These are phyloP conservation scores for Ashbya aceris DNA, from an alignment of 1,139 yeast genomes.

Conservation along the genomic window DNA sequence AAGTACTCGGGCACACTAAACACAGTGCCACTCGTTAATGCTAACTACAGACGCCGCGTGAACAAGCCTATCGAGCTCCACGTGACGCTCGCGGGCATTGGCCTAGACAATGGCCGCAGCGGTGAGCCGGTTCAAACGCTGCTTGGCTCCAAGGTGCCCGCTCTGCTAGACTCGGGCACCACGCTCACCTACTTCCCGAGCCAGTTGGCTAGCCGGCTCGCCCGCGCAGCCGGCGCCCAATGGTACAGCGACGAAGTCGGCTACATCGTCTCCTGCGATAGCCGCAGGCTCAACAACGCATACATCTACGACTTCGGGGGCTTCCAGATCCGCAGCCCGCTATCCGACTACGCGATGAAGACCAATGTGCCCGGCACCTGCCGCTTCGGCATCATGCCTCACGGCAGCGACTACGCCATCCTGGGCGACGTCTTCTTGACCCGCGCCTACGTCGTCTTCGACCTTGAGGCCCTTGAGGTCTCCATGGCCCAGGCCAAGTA, in stretches of 20 bases:
- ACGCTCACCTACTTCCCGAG: conserved; percentile 37
- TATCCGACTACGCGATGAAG: conserved; percentile 32
- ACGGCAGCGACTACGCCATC: conserved; percentile 30
- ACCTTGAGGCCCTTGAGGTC: conserved; percentile 55
- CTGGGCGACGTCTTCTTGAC: conserved; percentile 72
- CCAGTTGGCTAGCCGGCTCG: conserved; percentile 26
- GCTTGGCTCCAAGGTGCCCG: conserved; percentile 27
- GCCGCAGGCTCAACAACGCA: conserved; percentile 17
- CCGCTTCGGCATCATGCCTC: conserved; percentile 29
- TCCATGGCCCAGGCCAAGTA: conserved; percentile 56
- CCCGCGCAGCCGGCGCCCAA: conserved; percentile 31
- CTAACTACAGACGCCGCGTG: conserved; percentile 26
- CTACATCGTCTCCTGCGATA: conserved; percentile 32
- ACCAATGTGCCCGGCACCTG: conserved; percentile 22
- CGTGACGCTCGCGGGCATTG: conserved; percentile 37
- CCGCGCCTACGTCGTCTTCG: conserved; percentile 69
- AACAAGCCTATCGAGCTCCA: conserved; percentile 34
- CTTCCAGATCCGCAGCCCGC: conserved; percentile 39
- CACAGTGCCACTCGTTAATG: conserved; percentile 38
- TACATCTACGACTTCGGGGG: conserved; percentile 47
- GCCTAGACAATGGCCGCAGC: conserved; percentile 8
- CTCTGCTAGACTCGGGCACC: conserved; percentile 44
- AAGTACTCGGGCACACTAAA: conserved; percentile 41
- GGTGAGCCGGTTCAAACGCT: conserved; percentile 13
- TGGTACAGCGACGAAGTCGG: conserved; percentile 30